These are phyloP conservation scores for Boletus rubroflammeus DNA, from an alignment of 768 basidiomycete genomes.

Conservation along the genomic window DNA sequence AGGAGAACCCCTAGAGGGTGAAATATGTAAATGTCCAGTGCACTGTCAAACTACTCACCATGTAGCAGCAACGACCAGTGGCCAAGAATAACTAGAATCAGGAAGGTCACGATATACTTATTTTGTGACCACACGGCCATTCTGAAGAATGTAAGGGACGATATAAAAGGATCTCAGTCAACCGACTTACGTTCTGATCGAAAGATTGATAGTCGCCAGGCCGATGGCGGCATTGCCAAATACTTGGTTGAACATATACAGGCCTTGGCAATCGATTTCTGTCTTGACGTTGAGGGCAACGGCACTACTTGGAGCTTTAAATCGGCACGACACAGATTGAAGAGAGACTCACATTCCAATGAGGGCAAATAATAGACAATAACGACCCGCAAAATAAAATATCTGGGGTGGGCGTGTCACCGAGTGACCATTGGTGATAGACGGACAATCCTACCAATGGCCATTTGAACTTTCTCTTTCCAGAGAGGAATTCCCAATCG, in stretches of 20 bases:
- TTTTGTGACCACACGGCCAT: conserved; percentile 70
- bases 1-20: conserved; percentile 48
- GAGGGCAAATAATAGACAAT: conserved; percentile 59
- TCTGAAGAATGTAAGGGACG: conserved; percentile 31
- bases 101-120: conserved; percentile 47
- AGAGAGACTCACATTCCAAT: conserved; percentile 58
- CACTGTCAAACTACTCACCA: conserved; percentile 35
- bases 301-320: conserved; percentile 34
- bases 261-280: conserved; percentile 60
- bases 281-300: conserved; percentile 57
- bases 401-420: conserved; percentile 33
- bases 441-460: conserved; percentile 47
- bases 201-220: conserved; percentile 68
- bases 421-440: neutral
- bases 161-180: neutral
- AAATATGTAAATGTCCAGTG: neutral
- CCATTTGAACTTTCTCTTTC: conserved; percentile 60
- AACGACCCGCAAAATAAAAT: conserved; percentile 70
- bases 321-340: neutral
- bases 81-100: conserved; percentile 56
- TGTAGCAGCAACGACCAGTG: conserved; percentile 73
- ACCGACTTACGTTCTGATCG: conserved; percentile 56
- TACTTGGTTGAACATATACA: conserved; percentile 67
- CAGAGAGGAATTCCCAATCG: conserved; percentile 59
- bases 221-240: conserved; percentile 67